Percentiles rank a stretch among this genome's conserved stretches.
These are phyloP conservation scores for Chaetomium fimeti DNA, from an alignment of 495 filamentous ascomycete genomes.

Conservation along the genomic window DNA sequence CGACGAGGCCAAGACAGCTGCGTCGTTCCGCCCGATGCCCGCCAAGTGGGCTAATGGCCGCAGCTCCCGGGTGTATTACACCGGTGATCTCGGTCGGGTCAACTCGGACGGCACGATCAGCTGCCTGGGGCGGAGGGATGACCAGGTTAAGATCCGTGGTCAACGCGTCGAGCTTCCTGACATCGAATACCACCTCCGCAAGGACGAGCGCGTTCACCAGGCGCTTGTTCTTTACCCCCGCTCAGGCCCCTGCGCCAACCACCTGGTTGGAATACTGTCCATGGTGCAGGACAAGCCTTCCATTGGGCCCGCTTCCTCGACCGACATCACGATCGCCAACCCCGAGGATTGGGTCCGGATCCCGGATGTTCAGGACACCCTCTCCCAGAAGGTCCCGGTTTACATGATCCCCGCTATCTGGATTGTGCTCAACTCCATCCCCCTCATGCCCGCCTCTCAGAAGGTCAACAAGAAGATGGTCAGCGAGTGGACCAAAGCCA, in stretches of 20 bases:
- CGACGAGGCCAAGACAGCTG: constrained; percentile 23
- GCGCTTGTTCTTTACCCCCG: constrained; percentile 24
- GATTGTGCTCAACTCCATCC: constrained; percentile 52
- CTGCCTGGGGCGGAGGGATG: constrained; percentile 44
- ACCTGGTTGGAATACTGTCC: constrained; percentile 26
- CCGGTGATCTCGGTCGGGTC: constrained; percentile 56
- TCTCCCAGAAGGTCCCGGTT: constrained; percentile 28
- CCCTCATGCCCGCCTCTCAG: constrained; percentile 45
- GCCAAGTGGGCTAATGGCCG: neutral
- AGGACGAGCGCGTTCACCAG: constrained; percentile 22
- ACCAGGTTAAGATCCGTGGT: constrained; percentile 43
- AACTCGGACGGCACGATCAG: constrained; percentile 47
- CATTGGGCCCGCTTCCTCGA: neutral
- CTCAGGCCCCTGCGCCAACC: constrained; percentile 22
- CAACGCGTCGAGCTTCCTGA: constrained; percentile 47
- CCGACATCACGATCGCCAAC: constrained; percentile 3
- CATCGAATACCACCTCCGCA: constrained; percentile 49
- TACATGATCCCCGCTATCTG: constrained; percentile 61
- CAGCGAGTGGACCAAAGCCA: constrained; percentile 18
- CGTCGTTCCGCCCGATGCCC: constrained; percentile 32
- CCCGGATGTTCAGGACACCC: neutral
- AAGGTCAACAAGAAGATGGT: constrained; percentile 55
- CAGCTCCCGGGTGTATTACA: constrained; percentile 50
- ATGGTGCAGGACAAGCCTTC: constrained; percentile 13
- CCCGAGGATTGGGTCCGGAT: neutral